Base-by-base conservation (phyloP, 768 basidiomycete genomes). In the Galerina marginata region DNA sequence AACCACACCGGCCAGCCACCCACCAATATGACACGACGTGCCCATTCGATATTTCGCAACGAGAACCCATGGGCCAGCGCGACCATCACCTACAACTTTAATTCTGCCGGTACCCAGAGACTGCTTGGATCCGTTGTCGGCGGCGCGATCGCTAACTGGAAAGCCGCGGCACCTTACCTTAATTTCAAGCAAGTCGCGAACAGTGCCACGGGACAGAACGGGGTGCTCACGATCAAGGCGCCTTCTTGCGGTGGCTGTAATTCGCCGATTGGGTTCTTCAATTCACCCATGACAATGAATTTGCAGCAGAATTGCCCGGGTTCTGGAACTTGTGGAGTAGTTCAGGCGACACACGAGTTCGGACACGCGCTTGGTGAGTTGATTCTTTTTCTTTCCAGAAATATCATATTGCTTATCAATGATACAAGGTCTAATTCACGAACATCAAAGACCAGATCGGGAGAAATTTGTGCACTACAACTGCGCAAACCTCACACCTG, bases 271-370 rank as follows among this genome's bases (percentile, higher is more conserved):
- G 55, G 55, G 6, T 56, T 38, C 14, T 25, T 9, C 16, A 47
- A 39, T 37, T 37, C 36, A 4, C 36, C 55, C 4, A 9, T 56
- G 3, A 46, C 12, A 2, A 56, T 56, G 55, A 47, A 38, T 23
- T 46, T 56, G 9, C 55, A 56, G 36, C 55, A 47, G 38, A 11
- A 20, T 2, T 56, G 55, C 16, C n/a, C 43, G 4, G 3, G 15
- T 15, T 25, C 45, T 25, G 55, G 55, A 20, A 16, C 10, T 15
- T 56, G 45, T 40, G 45, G 46, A 15, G 36, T 47, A 23, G 33
- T 29, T 9, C 45, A 56, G 26, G 55, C 55, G 6, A 36, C 38
- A 2, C 55, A 56, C 14, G 55, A 56, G n/a, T 47, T 56, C 48
- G 55, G 55, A 4, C 55, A 56, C 16, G 14, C 38, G 9, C 45